These are phyloP conservation scores for Volvox africanus DNA, from an alignment of 139 green algal genomes.

Conservation along the genomic window DNA sequence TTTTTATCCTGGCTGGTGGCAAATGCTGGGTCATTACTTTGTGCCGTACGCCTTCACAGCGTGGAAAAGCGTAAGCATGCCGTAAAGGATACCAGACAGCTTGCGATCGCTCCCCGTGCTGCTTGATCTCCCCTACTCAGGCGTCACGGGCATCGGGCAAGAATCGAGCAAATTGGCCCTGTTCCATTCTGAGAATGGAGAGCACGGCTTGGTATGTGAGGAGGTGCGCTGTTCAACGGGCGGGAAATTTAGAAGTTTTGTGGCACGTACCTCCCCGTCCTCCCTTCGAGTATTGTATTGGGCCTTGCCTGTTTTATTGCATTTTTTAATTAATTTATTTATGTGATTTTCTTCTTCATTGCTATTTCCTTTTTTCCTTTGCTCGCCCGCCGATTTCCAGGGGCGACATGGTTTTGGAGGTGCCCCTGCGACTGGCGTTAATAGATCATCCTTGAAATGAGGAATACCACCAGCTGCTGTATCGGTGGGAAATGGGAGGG, in stretches of 20 bases:
- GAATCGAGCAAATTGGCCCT: constrained; percentile 65
- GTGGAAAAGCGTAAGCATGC: background rate
- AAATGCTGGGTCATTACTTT: constrained; percentile 47
- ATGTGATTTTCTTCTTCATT: too few relatives aligned
- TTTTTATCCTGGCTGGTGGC: constrained; percentile 64
- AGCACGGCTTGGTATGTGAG: constrained; percentile 68
- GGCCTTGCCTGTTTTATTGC: too few relatives aligned
- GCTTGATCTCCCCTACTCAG: constrained; percentile 19
- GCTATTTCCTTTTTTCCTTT: too few relatives aligned
- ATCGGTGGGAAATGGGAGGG: constrained; percentile 50
- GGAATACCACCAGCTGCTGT: constrained; percentile 67
- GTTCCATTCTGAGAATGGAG: constrained; percentile 61
- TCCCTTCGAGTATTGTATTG: too few relatives aligned
- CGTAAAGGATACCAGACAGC: too few relatives aligned
- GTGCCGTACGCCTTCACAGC: too few relatives aligned
- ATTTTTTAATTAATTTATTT: too few relatives aligned
- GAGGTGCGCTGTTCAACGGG: constrained; percentile 49
- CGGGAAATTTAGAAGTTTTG: too few relatives aligned
- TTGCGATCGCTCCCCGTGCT: too few relatives aligned
- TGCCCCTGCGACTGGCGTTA: constrained; percentile 80
- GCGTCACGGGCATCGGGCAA: constrained; percentile 67
- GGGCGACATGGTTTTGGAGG: constrained; percentile 66
- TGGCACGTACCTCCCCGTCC: too few relatives aligned
- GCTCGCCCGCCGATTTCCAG: constrained; percentile 46
- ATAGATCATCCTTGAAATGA: constrained; percentile 72